Conservation (phyloP, 129 eudicot species). For the Saposhnikovia divaricata region DNA sequence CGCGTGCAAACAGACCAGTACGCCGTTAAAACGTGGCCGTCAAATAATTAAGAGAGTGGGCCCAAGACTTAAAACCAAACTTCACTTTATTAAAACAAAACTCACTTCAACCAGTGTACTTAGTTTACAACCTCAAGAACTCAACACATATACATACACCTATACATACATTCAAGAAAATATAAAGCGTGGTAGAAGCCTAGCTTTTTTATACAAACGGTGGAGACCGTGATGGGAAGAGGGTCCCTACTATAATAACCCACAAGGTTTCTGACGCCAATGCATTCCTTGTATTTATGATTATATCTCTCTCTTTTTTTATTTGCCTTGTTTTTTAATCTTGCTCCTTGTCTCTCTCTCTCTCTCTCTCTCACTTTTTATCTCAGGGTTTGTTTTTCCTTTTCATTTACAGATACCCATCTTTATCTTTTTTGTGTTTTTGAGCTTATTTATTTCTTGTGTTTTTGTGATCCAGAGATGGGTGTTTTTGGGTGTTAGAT, state of each 20-base stretch:
- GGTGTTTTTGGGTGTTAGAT: slow-evolving; percentile 26
- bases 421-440: slow-evolving; percentile 13
- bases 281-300: slow-evolving; percentile 6
- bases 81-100: slow-evolving; percentile 1
- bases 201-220: background rate
- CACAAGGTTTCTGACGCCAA: slow-evolving; percentile 19
- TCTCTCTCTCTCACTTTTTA: no score
- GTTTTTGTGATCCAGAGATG: slow-evolving; percentile 24
- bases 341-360: slow-evolving; percentile 3
- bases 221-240: slow-evolving; percentile 9
- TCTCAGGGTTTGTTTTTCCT: background rate
- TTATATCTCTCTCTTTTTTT: background rate
- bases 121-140: background rate
- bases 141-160: background rate
- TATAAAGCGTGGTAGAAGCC: no score
- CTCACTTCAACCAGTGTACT: background rate
- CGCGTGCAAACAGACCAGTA: background rate
- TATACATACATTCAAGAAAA: background rate
- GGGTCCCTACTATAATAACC: slow-evolving; percentile 8
- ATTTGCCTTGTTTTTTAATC: slow-evolving; percentile 27
- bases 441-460: background rate
- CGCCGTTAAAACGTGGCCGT: slow-evolving; percentile 3
- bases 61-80: background rate
- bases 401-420: background rate
- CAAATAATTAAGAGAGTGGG: no score